A percentile compares a stretch with the other conserved stretches of the same genome.
Conservation (phyloP, 1,139 yeast genomes). For the Blastobotrys aristatus region DNA sequence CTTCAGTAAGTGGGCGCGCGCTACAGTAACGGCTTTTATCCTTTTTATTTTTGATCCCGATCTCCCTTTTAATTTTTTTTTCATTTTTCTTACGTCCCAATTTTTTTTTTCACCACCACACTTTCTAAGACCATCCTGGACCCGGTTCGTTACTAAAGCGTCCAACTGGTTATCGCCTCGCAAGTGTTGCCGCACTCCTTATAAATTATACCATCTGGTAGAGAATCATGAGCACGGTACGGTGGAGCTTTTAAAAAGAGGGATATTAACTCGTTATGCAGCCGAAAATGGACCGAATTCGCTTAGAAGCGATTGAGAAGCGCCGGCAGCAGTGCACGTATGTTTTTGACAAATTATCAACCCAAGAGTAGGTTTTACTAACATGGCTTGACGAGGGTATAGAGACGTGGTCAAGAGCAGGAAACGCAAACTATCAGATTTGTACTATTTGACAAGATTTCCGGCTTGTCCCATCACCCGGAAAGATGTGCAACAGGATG, state of each 20-base stretch:
- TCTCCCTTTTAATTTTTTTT: too few relatives aligned
- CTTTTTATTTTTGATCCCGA: background rate
- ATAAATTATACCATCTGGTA: too few relatives aligned
- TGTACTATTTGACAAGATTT: slow-evolving; percentile 48
- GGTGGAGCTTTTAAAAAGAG: too few relatives aligned
- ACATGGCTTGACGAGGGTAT: background rate
- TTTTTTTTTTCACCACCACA: background rate
- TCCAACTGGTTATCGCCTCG: too few relatives aligned
- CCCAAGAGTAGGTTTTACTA: too few relatives aligned
- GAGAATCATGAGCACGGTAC: slow-evolving; percentile 1
- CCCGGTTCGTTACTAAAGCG: too few relatives aligned
- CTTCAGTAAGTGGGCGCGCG: background rate
- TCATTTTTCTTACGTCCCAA: background rate
- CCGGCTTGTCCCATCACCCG: slow-evolving; percentile 41
- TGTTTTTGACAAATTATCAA: too few relatives aligned
- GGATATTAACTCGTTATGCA: too few relatives aligned
- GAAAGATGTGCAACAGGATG: slow-evolving; percentile 35
- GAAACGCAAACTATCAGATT: slow-evolving; percentile 50
- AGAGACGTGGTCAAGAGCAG: slow-evolving; percentile 40
- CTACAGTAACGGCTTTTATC: background rate
- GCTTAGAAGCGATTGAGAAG: slow-evolving; percentile 43
- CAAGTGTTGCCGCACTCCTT: too few relatives aligned
- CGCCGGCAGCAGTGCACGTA: slow-evolving; percentile 34
- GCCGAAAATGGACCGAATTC: slow-evolving; percentile 38
- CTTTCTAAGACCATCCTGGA: too few relatives aligned